Evolutionary conservation across 2,329 filamentous ascomycete genomes (phyloP), one percentile per base, ranked within the genome.

Genomic region (Fusarium torulosum): DNA sequence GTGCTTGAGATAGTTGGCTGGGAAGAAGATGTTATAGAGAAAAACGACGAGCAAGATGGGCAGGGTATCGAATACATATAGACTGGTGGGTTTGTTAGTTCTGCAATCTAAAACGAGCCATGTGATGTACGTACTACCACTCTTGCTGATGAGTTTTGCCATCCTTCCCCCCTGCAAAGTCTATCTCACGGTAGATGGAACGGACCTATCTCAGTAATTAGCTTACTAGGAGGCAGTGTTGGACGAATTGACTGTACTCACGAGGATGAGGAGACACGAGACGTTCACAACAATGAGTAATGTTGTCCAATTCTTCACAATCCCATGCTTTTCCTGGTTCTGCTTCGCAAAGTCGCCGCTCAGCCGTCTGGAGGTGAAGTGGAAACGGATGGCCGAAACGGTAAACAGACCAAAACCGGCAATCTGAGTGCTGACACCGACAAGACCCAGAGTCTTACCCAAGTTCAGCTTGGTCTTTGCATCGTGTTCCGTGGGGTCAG

Each of bases 371-470:
- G 80, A 81, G 6, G 78, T 80, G 53, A 83, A 82, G 63, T 83
- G 80, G 67, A 84, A 85, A 8, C 82, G 79, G 4, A 78, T 73
- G 1, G 82, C 81, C 7, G 83, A 73, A 25, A 85, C 55, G 6
- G 76, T 77, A 55, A 85, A 84, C 4, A 84, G 72, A 1, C 82
- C 81, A 58, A 84, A 84, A 2, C 79, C 82, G 1, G 67, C 69
- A 14, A 85, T 75, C 58, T 84, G 82, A 2, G 82, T 80, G 55
- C 64, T 65, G 6, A 72, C 69, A 19, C 69, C 69, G 2, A 66
- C 44, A 13, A 70, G 44, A 33, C 70, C 70, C 10, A 72, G 53
- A 5, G 60, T 56, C 11, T 69, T 72, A 1, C 69, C 70, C 3
- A 60, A 23, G 2, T 72, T 43, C 0, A 72, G 41, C 40, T 69